Conservation (phyloP, 1,139 yeast species). For the Suhomyces coccinellae region DNA sequence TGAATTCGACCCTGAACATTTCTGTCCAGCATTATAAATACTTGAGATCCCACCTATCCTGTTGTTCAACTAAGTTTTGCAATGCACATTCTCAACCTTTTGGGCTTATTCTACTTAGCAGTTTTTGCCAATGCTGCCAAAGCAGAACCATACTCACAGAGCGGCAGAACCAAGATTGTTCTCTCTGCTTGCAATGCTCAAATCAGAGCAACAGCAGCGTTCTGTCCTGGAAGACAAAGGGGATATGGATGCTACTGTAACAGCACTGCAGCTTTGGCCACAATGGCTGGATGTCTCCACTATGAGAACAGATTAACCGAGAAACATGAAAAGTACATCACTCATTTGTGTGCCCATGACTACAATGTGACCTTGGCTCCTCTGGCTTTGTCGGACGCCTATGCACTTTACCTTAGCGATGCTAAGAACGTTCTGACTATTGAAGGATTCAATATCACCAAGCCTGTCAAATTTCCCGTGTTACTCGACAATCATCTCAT, state of each 20-base stretch:
- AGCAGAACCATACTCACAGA: background rate
- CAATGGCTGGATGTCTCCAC: conserved; percentile 17
- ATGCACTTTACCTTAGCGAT: conserved; percentile 16
- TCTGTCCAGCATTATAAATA: background rate
- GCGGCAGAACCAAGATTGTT: background rate
- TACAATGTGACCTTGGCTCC: conserved; percentile 15
- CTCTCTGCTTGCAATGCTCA: conserved; percentile 23
- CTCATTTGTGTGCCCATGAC: too few species aligned
- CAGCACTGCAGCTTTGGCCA: conserved; percentile 17
- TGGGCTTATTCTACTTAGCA: conserved; percentile 1
- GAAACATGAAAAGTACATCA: too few species aligned
- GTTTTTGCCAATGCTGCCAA: background rate
- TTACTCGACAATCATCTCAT: conserved; percentile 18
- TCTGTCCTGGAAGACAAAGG: conserved; percentile 23
- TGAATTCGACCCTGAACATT: background rate
- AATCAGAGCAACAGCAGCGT: conserved; percentile 20
- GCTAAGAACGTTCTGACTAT: conserved; percentile 25
- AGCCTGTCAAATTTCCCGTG: conserved; percentile 25
- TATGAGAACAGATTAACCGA: conserved; percentile 7
- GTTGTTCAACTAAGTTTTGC: background rate
- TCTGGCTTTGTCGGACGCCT: conserved; percentile 21
- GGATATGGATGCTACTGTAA: conserved; percentile 14
- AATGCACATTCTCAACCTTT: conserved; percentile 1
- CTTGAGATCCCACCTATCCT: background rate
- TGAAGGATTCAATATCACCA: conserved; percentile 22